Evolutionary conservation across 2,329 filamentous ascomycete genomes (phyloP).

Genomic region (Pezicula neosporulosa): DNA sequence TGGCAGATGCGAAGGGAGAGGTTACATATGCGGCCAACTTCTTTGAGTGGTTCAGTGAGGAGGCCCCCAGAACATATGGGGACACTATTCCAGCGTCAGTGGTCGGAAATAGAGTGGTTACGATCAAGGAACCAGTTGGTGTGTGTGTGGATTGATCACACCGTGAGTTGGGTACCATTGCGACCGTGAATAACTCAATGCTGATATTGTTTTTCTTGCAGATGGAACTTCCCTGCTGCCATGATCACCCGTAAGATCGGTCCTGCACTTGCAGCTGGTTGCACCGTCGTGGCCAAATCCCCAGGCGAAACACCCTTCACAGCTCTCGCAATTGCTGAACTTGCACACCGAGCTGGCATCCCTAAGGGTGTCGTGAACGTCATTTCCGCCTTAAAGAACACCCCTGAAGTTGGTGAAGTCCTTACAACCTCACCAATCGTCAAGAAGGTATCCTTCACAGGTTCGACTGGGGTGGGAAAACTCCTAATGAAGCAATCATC

Average conservation of each 20-base stretch:
- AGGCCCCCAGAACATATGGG: constrained; percentile 71
- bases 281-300: constrained; percentile 89
- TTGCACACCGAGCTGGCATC: constrained; percentile 82
- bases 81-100: constrained; percentile 69
- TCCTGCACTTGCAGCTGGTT: constrained; percentile 85
- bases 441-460: constrained; percentile 92
- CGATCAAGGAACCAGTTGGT: constrained; percentile 78
- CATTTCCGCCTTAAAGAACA: constrained; percentile 77
- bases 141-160: constrained; percentile 79
- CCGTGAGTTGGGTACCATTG: constrained; percentile 37
- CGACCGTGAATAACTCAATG: neutral
- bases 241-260: constrained; percentile 72
- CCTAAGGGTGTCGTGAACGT: constrained; percentile 90
- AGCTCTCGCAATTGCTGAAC: constrained; percentile 80
- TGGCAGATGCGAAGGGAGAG: constrained; percentile 71
- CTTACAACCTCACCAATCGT: constrained; percentile 75
- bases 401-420: constrained; percentile 70
- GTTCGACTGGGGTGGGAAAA: constrained; percentile 66
- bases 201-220: constrained; percentile 17
- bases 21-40: constrained; percentile 71
- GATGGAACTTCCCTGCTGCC: constrained; percentile 81
- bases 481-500: constrained; percentile 87
- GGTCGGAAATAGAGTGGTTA: constrained; percentile 71
- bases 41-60: constrained; percentile 79
- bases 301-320: constrained; percentile 92